Percentiles rank a stretch among this genome's conserved stretches.
Conservation (phyloP, 441 rosid genomes). For the Arabidopsis lyrata region DNA sequence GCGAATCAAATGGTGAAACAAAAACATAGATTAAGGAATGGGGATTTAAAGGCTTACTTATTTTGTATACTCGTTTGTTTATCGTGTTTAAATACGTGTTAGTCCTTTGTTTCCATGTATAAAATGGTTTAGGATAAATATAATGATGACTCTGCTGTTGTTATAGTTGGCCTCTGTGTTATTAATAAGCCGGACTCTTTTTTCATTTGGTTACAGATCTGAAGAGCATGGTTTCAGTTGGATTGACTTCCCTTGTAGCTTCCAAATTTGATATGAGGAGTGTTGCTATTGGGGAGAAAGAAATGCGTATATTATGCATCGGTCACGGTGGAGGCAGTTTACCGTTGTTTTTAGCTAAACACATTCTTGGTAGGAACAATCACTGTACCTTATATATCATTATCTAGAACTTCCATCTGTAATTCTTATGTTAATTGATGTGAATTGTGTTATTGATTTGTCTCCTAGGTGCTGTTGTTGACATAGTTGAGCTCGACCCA, state of each 20-base stretch:
- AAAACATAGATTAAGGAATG: background rate
- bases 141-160: background rate
- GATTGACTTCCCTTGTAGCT: constrained; percentile 68
- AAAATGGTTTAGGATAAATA: background rate
- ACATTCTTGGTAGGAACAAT: constrained; percentile 65
- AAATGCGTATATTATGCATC: constrained; percentile 74
- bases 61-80: background rate
- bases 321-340: constrained; percentile 98
- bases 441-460: background rate
- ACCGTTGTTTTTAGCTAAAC: constrained; percentile 81
- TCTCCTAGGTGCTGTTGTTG: constrained; percentile 69
- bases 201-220: constrained; percentile 49
- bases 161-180: background rate
- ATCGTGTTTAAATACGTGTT: background rate
- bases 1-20: background rate
- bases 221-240: constrained; percentile 72
- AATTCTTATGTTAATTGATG: background rate
- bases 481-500: constrained; percentile 89
- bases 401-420: background rate
- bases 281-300: constrained; percentile 62
- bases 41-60: background rate
- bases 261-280: constrained; percentile 59
- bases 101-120: background rate
- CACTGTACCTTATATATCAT: background rate
- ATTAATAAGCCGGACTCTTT: constrained; percentile 4